These are phyloP conservation scores for Spathaspora passalidarum DNA, from an alignment of 805 yeast species.

Conservation along the genomic window DNA sequence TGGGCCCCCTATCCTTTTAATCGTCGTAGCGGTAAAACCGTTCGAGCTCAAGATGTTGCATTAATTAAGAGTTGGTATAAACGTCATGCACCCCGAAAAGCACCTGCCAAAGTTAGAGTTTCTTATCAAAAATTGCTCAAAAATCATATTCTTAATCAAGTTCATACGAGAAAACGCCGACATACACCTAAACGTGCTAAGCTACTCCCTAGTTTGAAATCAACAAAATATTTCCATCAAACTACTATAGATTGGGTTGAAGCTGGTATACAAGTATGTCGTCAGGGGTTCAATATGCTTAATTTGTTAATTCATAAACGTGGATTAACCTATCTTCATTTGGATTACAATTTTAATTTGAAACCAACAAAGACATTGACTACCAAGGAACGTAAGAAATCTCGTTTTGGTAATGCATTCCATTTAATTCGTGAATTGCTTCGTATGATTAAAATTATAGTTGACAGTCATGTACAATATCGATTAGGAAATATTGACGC, in stretches of 20 bases:
- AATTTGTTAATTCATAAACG: constrained; percentile 84
- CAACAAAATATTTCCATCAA: constrained; percentile 86
- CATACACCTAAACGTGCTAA: constrained; percentile 50
- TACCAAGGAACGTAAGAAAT: constrained; percentile 92
- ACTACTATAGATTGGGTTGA: constrained; percentile 98
- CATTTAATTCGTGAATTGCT: constrained; percentile 89
- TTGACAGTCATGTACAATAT: constrained; percentile 91
- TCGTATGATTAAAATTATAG: constrained; percentile 77
- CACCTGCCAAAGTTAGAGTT: constrained; percentile 75
- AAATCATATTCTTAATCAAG: constrained; percentile 64
- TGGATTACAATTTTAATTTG: constrained; percentile 92
- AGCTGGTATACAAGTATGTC: constrained; percentile 91
- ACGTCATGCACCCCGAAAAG: constrained; percentile 58
- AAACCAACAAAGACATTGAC: constrained; percentile 96
- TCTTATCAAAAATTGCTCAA: constrained; percentile 91
- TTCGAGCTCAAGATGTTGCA: constrained; percentile 88
- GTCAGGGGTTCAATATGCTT: constrained; percentile 92
- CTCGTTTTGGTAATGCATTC: constrained; percentile 95
- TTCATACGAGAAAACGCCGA: constrained; percentile 45
- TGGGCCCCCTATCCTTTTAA: constrained; percentile 87
- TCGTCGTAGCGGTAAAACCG: constrained; percentile 64
- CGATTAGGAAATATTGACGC: constrained; percentile 90
- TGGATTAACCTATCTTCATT: constrained; percentile 87
- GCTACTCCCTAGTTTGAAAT: constrained; percentile 61
- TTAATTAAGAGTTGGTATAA: constrained; percentile 79